Evolutionary conservation across 495 filamentous ascomycete species (phyloP).

Genomic region (Amphirosellinia nigrospora): DNA sequence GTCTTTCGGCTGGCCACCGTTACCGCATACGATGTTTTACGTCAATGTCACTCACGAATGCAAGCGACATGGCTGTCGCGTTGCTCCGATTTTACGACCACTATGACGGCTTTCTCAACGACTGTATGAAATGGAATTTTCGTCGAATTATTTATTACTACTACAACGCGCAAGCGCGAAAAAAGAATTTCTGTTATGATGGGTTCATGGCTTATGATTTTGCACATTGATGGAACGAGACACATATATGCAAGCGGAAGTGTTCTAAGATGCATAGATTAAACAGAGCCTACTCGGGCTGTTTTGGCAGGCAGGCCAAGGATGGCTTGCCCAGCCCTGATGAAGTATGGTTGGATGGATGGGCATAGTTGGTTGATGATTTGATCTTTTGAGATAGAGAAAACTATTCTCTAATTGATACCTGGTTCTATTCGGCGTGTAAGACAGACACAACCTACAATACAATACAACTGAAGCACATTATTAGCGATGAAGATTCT

Average conservation of each 20-base stretch:
- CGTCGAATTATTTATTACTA: conserved; percentile 35
- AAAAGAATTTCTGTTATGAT: conserved; percentile 30
- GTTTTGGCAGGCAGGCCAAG: conserved; percentile 6
- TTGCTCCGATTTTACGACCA: conserved; percentile 44
- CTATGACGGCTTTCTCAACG: conserved; percentile 40
- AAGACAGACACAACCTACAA: conserved; percentile 12
- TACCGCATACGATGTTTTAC: conserved; percentile 41
- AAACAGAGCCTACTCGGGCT: conserved; percentile 24
- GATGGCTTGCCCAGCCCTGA: conserved; percentile 13
- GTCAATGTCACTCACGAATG: conserved; percentile 26
- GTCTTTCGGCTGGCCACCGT: conserved; percentile 37
- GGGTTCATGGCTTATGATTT: conserved; percentile 42
- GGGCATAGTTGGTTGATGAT: conserved; percentile 7
- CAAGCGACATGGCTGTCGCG: conserved; percentile 34
- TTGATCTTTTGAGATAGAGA: conserved; percentile 9
- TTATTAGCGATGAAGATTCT: neutral
- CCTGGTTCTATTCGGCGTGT: conserved; percentile 22
- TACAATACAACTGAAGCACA: conserved; percentile 18
- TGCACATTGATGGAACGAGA: conserved; percentile 30
- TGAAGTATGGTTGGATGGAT: conserved; percentile 14
- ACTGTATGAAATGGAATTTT: conserved; percentile 43
- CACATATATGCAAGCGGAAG: conserved; percentile 21
- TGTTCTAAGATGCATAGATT: conserved; percentile 39
- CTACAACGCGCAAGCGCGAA: conserved; percentile 40
- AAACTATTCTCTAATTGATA: conserved; percentile 16